Conservation (phyloP, 768 basidiomycete species). For the Coprinellus micaceus region DNA sequence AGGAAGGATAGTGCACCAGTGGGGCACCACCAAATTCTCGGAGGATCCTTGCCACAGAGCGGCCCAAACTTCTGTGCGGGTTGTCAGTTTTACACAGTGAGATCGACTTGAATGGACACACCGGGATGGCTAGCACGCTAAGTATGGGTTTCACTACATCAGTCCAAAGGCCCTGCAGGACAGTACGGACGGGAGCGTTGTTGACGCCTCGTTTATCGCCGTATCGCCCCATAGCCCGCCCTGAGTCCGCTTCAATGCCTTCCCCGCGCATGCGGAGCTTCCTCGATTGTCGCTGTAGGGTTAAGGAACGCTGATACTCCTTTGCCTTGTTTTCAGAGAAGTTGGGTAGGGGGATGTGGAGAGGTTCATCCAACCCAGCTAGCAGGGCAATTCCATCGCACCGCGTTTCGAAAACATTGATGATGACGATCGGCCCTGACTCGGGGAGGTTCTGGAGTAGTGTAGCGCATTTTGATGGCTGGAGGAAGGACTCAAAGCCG, state of each 20-base stretch:
- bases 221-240: too few species aligned
- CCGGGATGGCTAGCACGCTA: constrained; percentile 1
- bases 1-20: constrained; percentile 10
- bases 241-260: too few species aligned
- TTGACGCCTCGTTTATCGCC: too few species aligned
- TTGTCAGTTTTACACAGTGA: too few species aligned
- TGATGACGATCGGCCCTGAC: constrained; percentile 10
- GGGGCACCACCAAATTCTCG: constrained; percentile 13
- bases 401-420: constrained; percentile 16
- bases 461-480: constrained; percentile 3
- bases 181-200: background rate
- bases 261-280: too few species aligned
- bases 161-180: too few species aligned
- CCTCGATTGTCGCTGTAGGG: too few species aligned
- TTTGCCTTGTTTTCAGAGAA: too few species aligned
- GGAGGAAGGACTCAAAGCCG: constrained; percentile 20
- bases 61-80: background rate
- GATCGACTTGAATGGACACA: background rate
- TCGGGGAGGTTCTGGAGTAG: constrained; percentile 8
- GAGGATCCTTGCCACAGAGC: background rate
- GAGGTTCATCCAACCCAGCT: background rate
- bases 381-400: constrained; percentile 20
- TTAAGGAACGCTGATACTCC: too few species aligned
- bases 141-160: too few species aligned
- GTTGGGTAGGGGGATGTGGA: constrained; percentile 10